Percentiles rank a stretch among this genome's conserved stretches.
phyloP scores from a whole-genome alignment of 148 eudicot species.

The Persicaria maculosa region DNA sequence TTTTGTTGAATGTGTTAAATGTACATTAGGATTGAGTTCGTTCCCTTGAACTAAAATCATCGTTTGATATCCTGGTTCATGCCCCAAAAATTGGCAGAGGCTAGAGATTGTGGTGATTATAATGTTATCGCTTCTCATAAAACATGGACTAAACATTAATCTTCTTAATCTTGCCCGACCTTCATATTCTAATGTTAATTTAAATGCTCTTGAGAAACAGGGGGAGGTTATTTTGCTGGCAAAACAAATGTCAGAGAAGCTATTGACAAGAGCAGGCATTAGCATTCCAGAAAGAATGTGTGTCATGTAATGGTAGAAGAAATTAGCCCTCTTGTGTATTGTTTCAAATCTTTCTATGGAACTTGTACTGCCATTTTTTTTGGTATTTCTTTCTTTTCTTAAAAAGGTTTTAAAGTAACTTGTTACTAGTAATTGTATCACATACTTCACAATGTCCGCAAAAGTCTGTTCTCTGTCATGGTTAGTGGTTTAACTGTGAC shows the following conservation, averaged over 20 bases:
- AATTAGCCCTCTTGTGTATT: background rate
- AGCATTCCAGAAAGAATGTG: constrained; percentile 68
- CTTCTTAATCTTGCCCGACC: background rate
- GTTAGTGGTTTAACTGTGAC: background rate
- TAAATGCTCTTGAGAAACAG: constrained; percentile 27
- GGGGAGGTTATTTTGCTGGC: constrained; percentile 56
- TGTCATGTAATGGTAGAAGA: constrained; percentile 3
- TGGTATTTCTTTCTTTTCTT: background rate
- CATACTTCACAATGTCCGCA: background rate
- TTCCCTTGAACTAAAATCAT: background rate
- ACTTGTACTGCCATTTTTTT: background rate
- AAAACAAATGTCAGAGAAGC: constrained; percentile 38
- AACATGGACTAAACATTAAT: background rate
- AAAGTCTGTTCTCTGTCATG: background rate
- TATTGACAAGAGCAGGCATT: constrained; percentile 67
- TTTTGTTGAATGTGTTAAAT: background rate
- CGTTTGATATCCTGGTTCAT: background rate
- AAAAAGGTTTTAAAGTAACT: background rate
- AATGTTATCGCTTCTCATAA: background rate
- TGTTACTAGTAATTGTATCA: background rate
- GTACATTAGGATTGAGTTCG: background rate
- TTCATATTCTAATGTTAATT: constrained; percentile 2
- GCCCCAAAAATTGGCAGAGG: background rate
- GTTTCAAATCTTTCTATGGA: background rate
- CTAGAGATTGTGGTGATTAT: background rate